phyloP scores from a whole-genome alignment of 2,329 filamentous ascomycete species.

The Colletotrichum horii region DNA sequence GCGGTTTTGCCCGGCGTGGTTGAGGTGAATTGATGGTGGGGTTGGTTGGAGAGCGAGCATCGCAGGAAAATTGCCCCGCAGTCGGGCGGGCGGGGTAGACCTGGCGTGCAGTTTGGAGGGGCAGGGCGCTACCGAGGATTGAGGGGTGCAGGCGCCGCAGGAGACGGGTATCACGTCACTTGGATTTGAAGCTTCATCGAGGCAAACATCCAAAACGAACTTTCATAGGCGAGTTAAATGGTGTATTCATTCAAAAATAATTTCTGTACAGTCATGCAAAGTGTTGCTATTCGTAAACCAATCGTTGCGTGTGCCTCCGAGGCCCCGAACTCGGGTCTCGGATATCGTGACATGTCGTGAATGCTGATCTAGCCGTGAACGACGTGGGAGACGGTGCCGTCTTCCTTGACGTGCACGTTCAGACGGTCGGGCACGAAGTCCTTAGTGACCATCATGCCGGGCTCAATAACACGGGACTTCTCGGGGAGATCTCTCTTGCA shows the following conservation, averaged over 20 bases:
- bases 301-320: not conserved
- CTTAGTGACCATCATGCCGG: conserved; percentile 62
- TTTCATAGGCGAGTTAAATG: not conserved
- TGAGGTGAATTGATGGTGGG: conserved; percentile 12
- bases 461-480: conserved; percentile 60
- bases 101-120: conserved; percentile 22
- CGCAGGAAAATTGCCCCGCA: conserved; percentile 25
- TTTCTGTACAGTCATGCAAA: not conserved
- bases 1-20: conserved; percentile 1
- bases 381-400: conserved; percentile 66
- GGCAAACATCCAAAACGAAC: not conserved
- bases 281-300: not conserved
- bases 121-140: not conserved
- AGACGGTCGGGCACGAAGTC: conserved; percentile 60
- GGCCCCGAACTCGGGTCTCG: not conserved
- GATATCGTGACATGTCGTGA: not conserved
- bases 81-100: conserved; percentile 30
- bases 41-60: conserved; percentile 18
- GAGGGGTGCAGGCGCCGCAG: not conserved
- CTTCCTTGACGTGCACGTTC: conserved; percentile 64
- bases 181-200: not conserved
- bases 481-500: conserved; percentile 65
- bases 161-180: conserved; percentile 11
- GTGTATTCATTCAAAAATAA: not conserved
- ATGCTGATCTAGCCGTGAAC: conserved; percentile 50